A percentile compares a stretch with the other conserved stretches of the same genome.
Evolutionary conservation across 176 grass and related monocot species (phyloP).

Genomic region (Ensete glaucum): DNA sequence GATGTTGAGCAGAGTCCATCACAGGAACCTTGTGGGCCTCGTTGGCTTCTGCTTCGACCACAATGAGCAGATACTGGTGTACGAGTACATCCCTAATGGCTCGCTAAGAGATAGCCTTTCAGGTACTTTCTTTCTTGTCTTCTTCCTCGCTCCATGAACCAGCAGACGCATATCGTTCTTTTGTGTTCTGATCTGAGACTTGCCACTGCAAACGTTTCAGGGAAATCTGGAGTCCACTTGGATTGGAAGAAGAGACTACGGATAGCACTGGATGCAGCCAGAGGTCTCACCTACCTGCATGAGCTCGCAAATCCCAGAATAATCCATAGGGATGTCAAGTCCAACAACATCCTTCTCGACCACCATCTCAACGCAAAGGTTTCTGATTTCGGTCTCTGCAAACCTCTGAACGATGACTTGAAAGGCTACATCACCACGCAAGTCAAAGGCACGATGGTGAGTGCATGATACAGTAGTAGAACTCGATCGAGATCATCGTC

Average conservation of each 20-base stretch:
- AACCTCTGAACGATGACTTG: slow-evolving; percentile 50
- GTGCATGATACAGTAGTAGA: not conserved
- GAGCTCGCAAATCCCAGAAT: slow-evolving; percentile 91
- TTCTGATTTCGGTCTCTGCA: slow-evolving; percentile 76
- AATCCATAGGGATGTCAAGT: slow-evolving; percentile 90
- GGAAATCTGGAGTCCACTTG: slow-evolving; percentile 58
- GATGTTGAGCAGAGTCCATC: slow-evolving; percentile 78
- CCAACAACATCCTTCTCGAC: slow-evolving; percentile 75
- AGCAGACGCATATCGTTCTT: not conserved
- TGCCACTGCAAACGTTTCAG: slow-evolving; percentile 16
- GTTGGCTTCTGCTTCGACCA: slow-evolving; percentile 93
- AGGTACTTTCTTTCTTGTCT: slow-evolving; percentile 31
- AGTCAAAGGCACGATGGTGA: slow-evolving; percentile 78
- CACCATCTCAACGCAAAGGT: slow-evolving; percentile 73
- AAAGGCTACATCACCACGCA: slow-evolving; percentile 46
- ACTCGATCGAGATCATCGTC: not conserved
- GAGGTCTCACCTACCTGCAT: slow-evolving; percentile 85
- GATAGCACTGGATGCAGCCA: slow-evolving; percentile 71
- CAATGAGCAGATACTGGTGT: slow-evolving; percentile 73
- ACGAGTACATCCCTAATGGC: slow-evolving; percentile 69
- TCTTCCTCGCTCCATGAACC: not conserved
- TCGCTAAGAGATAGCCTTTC: slow-evolving; percentile 58
- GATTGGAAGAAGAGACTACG: slow-evolving; percentile 64
- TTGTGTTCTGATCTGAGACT: not conserved
- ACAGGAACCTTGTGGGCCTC: slow-evolving; percentile 73